A percentile compares a stretch with the other conserved stretches of the same genome.
phyloP scores from a whole-genome alignment of 805 yeast genomes.

The Candida tammaniensis region DNA sequence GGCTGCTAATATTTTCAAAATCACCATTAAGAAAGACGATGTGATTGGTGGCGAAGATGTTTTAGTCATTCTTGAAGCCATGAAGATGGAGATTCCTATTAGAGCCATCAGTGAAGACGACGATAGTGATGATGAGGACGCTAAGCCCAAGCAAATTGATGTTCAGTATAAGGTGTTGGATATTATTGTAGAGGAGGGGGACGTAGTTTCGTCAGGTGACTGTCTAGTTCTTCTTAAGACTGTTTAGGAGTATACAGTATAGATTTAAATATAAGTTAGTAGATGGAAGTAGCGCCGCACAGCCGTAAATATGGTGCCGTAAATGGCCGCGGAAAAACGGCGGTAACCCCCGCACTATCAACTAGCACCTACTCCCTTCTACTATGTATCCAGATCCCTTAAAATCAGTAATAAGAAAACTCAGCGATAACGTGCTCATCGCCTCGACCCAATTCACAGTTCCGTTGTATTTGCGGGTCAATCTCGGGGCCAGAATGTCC shows the following conservation, averaged over 20 bases:
- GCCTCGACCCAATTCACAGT: slow-evolving; percentile 31
- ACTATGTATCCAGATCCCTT: slow-evolving; percentile 17
- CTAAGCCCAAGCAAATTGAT: slow-evolving; percentile 1
- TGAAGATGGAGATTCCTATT: slow-evolving; percentile 35
- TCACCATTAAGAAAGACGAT: slow-evolving; percentile 21
- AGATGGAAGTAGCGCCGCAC: background rate
- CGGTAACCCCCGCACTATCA: background rate
- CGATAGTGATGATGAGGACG: slow-evolving; percentile 15
- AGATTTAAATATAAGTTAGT: background rate
- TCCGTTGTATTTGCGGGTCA: slow-evolving; percentile 17
- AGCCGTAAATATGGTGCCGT: background rate
- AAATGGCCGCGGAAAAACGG: background rate
- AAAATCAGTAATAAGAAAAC: slow-evolving; percentile 22
- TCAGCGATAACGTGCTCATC: slow-evolving; percentile 32
- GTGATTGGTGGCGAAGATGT: slow-evolving; percentile 17
- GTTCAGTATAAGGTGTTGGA: slow-evolving; percentile 20
- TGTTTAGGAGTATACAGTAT: background rate
- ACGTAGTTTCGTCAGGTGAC: slow-evolving; percentile 29
- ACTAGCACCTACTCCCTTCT: too few species aligned
- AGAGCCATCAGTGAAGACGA: slow-evolving; percentile 16
- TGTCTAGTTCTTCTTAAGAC: slow-evolving; percentile 8
- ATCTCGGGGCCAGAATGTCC: slow-evolving; percentile 43
- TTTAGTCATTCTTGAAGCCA: slow-evolving; percentile 27
- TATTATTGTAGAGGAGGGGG: slow-evolving; percentile 27
- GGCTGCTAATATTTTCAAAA: slow-evolving; percentile 33